A percentile compares a stretch with the other conserved stretches of the same genome.
Evolutionary conservation across 192 early-diverging fungal genomes (phyloP).

Genomic region (Podila horticola): DNA sequence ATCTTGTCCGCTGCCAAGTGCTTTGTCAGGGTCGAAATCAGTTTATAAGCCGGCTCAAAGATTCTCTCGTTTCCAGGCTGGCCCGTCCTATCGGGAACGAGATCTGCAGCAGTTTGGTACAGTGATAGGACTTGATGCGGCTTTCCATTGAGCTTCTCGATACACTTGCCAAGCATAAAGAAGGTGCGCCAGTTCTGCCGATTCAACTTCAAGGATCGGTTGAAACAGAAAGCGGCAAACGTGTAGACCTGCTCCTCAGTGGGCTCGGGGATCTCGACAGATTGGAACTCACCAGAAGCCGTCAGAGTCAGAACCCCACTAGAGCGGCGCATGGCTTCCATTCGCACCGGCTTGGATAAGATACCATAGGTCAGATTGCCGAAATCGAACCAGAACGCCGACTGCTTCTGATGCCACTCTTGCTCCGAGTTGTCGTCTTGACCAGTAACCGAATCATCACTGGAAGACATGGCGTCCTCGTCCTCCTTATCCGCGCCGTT

Average conservation of each 20-base stretch:
- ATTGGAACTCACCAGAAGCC: conserved; percentile 14
- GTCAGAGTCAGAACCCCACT: conserved; percentile 13
- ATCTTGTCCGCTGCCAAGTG: conserved; percentile 58
- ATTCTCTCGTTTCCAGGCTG: conserved; percentile 66
- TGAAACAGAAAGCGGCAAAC: conserved; percentile 54
- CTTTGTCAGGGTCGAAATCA: conserved; percentile 68
- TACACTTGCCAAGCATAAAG: conserved; percentile 64
- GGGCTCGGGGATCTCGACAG: conserved; percentile 38
- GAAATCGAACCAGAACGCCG: conserved; percentile 61
- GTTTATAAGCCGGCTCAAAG: conserved; percentile 68
- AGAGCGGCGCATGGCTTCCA: conserved; percentile 56
- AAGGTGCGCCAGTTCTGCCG: conserved; percentile 43
- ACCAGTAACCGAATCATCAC: not conserved
- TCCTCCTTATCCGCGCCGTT: too few relatives aligned
- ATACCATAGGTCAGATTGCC: conserved; percentile 62
- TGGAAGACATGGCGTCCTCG: not conserved
- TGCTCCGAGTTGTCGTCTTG: not conserved
- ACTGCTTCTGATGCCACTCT: conserved; percentile 41
- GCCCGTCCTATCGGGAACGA: conserved; percentile 40
- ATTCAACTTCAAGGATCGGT: conserved; percentile 40
- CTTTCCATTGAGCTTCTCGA: conserved; percentile 53
- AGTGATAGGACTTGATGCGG: conserved; percentile 55
- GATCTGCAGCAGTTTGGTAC: conserved; percentile 49
- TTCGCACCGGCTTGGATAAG: conserved; percentile 59
- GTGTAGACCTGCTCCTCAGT: conserved; percentile 48